Percentiles rank a stretch among this genome's conserved stretches.
These are phyloP conservation scores for Lachnellula suecica DNA, from an alignment of 2,329 filamentous ascomycete genomes.

Conservation along the genomic window DNA sequence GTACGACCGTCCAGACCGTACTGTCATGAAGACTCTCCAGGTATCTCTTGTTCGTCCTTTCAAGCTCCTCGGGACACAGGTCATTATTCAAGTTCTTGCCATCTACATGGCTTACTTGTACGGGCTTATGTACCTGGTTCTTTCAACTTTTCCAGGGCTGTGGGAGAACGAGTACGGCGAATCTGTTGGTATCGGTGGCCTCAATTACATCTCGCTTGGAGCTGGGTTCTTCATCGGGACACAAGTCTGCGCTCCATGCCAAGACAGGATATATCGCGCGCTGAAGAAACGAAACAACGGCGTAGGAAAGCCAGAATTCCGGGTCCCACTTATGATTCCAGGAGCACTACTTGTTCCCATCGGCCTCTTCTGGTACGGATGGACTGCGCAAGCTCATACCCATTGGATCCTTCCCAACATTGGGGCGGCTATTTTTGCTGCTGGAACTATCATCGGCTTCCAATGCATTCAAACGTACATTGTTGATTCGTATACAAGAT, in stretches of 20 bases:
- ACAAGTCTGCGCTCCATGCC: slow-evolving; percentile 24
- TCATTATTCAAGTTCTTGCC: slow-evolving; percentile 50
- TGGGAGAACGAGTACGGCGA: slow-evolving; percentile 55
- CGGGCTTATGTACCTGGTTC: slow-evolving; percentile 51
- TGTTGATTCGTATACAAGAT: slow-evolving; percentile 43
- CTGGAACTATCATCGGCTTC: slow-evolving; percentile 37
- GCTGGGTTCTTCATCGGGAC: slow-evolving; percentile 41
- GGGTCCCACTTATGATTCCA: slow-evolving; percentile 56
- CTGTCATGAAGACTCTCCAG: slow-evolving; percentile 33
- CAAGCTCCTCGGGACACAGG: slow-evolving; percentile 48
- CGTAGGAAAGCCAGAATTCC: slow-evolving; percentile 51
- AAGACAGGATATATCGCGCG: slow-evolving; percentile 23
- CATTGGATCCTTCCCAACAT: slow-evolving; percentile 58
- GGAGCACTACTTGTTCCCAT: slow-evolving; percentile 54
- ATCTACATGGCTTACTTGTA: slow-evolving; percentile 51
- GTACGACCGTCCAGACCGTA: slow-evolving; percentile 47
- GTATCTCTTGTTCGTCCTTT: slow-evolving; percentile 44
- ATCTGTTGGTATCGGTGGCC: slow-evolving; percentile 53
- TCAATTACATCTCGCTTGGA: slow-evolving; percentile 50
- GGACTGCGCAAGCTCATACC: slow-evolving; percentile 47
- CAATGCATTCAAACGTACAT: slow-evolving; percentile 44
- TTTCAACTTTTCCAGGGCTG: slow-evolving; percentile 58
- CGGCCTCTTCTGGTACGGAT: slow-evolving; percentile 55
- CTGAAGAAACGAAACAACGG: slow-evolving; percentile 22
- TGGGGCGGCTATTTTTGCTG: slow-evolving; percentile 48